Evolutionary conservation across 208 protist species (phyloP), one percentile per base, ranked within the genome.

Genomic region (Trypanosoma lewisi): DNA sequence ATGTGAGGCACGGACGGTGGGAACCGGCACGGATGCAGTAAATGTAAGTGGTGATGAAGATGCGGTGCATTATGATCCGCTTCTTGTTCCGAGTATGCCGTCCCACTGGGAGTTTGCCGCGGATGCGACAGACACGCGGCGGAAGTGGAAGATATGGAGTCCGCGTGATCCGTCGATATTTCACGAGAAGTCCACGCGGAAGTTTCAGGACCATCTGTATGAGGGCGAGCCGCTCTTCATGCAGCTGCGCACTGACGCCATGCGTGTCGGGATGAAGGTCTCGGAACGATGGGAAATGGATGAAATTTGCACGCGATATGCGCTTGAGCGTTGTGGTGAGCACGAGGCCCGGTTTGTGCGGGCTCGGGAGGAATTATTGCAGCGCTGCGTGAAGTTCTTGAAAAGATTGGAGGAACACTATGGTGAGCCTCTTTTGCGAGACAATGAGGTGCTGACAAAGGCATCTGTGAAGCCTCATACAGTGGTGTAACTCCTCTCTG

Each of bases 151-250:
- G 23, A 60, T 95, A 31, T 95, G 89, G 86, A 91, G 83, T 57
- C 89, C 89, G 41, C 83, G 85, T n/a, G 77, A 95, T 71, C 88
- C 88, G 1, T n/a, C 66, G 36, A 87, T 95, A 65, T 85, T 80
- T 51, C 67, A 92, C 68, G 85, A 92, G 59, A 80, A 12, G 19
- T 91, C 83, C 41, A 91, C 83, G 7, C 80, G 88, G 0, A 88
- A 86, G 62, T 81, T 95, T 52, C 88, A 95, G 60, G 88, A 95
- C 63, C 68, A 92, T 59, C 64, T 95, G 12, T 95, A 95, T 70
- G 88, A 90, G 39, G 88, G 88, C 27, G 88, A 95, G 69, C 88
- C 88, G 7, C 79, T 92, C 19, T 95, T 95, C 44, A 85, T 89
- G 82, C 80, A 72, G n/a, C 56, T 91, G 56, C 42, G 56, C 41